Evolutionary conservation across 495 filamentous ascomycete genomes (phyloP).

Genomic region (Aspergillus mulundensis): DNA sequence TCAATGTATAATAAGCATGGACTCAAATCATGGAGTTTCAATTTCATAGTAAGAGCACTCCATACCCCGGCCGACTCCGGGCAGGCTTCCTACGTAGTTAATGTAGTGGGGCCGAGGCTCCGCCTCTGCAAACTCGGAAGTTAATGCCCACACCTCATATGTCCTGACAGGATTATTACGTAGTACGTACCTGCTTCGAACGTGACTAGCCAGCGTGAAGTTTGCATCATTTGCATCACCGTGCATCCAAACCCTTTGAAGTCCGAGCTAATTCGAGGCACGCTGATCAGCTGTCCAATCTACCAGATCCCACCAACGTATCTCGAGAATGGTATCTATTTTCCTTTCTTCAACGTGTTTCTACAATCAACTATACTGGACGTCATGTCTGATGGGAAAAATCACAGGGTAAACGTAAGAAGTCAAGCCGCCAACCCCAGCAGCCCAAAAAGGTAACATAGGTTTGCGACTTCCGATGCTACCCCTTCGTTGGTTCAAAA

Average conservation of each 20-base stretch:
- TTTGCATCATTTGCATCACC: not conserved
- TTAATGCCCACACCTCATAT: not conserved
- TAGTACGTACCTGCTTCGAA: too few relatives aligned
- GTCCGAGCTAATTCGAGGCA: not conserved
- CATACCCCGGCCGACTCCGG: too few relatives aligned
- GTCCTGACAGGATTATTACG: too few relatives aligned
- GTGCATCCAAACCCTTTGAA: not conserved
- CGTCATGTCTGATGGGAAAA: not conserved
- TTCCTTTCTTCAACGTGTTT: not conserved
- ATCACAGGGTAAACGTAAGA: slow-evolving; percentile 87
- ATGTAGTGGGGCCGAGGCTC: not conserved
- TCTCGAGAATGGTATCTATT: not conserved
- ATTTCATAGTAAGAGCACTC: too few relatives aligned
- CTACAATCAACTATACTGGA: not conserved
- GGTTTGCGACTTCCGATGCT: too few relatives aligned
- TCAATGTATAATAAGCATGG: too few relatives aligned
- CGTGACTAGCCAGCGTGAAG: too few relatives aligned
- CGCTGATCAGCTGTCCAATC: not conserved
- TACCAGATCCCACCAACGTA: not conserved
- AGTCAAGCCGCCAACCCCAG: slow-evolving; percentile 78
- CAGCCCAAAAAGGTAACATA: slow-evolving; percentile 76
- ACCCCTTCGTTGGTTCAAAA: too few relatives aligned
- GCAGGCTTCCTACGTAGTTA: too few relatives aligned
- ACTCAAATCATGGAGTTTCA: too few relatives aligned
- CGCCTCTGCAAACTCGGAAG: not conserved